These are phyloP conservation scores for Trichoderma reesei DNA, from an alignment of 495 filamentous ascomycete genomes.

Conservation along the genomic window DNA sequence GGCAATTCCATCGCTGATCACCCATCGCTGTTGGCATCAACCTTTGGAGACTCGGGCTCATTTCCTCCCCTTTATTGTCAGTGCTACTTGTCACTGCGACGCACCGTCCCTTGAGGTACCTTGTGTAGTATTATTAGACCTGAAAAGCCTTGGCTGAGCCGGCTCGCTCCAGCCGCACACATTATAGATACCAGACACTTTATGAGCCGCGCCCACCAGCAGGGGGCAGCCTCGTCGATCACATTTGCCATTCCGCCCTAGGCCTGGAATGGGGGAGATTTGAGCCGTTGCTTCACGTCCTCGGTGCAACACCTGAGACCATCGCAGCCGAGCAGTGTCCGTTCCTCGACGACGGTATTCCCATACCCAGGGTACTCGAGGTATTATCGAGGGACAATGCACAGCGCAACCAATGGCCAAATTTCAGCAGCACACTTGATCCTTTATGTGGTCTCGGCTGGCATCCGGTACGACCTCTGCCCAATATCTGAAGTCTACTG, in stretches of 20 bases:
- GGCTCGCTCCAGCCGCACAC: background rate
- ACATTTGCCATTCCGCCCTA: background rate
- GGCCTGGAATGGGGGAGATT: background rate
- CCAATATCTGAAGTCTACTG: too few relatives aligned
- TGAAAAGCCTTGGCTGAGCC: background rate
- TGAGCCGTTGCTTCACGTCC: background rate
- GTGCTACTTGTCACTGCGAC: background rate
- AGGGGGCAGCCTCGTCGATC: conserved; percentile 3
- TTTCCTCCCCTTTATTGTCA: background rate
- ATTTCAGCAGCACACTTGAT: too few relatives aligned
- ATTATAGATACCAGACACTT: background rate
- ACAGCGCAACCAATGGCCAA: too few relatives aligned
- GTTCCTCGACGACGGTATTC: too few relatives aligned
- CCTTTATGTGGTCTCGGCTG: too few relatives aligned
- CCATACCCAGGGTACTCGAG: too few relatives aligned
- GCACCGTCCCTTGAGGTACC: too few relatives aligned
- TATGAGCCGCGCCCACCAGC: background rate
- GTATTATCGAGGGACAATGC: too few relatives aligned
- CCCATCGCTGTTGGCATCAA: background rate
- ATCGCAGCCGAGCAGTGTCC: too few relatives aligned
- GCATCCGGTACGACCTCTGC: too few relatives aligned
- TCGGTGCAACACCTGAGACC: too few relatives aligned
- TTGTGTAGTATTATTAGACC: background rate
- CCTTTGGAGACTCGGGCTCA: background rate
- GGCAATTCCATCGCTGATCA: background rate